Conservation (phyloP, 805 yeast genomes). For the Candida michaelii region DNA sequence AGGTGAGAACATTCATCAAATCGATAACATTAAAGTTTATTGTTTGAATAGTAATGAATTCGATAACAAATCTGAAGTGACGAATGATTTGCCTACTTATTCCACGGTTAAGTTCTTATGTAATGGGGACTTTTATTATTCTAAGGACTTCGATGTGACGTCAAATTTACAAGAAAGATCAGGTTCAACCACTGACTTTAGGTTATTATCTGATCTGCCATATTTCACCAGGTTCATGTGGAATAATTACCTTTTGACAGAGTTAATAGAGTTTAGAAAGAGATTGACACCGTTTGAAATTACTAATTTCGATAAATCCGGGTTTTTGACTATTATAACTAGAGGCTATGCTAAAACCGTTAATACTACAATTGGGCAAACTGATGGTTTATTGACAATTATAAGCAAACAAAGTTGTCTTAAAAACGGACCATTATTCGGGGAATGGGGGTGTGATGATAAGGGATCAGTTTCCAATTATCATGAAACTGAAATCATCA, state of each 20-base stretch:
- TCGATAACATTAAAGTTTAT: slow-evolving; percentile 63
- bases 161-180: slow-evolving; percentile 73
- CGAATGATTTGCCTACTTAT: slow-evolving; percentile 38
- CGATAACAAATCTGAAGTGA: slow-evolving; percentile 37
- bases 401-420: slow-evolving; percentile 52
- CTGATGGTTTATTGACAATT: slow-evolving; percentile 44
- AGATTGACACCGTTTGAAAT: slow-evolving; percentile 43
- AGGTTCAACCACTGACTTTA: slow-evolving; percentile 14
- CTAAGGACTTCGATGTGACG: slow-evolving; percentile 89
- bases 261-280: slow-evolving; percentile 46
- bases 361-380: slow-evolving; percentile 31
- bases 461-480: slow-evolving; percentile 53
- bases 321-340: slow-evolving; percentile 47
- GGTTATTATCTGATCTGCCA: slow-evolving; percentile 34
- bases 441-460: slow-evolving; percentile 60
- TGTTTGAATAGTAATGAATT: slow-evolving; percentile 59
- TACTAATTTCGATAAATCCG: slow-evolving; percentile 42
- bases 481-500: slow-evolving; percentile 51
- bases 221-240: slow-evolving; percentile 49
- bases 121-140: slow-evolving; percentile 89
- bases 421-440: slow-evolving; percentile 51
- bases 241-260: slow-evolving; percentile 49
- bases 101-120: slow-evolving; percentile 56
- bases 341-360: slow-evolving; percentile 54
- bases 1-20: slow-evolving; percentile 50